These are phyloP conservation scores for Orbilia quercus DNA, from an alignment of 2,329 filamentous ascomycete species.

Conservation along the genomic window DNA sequence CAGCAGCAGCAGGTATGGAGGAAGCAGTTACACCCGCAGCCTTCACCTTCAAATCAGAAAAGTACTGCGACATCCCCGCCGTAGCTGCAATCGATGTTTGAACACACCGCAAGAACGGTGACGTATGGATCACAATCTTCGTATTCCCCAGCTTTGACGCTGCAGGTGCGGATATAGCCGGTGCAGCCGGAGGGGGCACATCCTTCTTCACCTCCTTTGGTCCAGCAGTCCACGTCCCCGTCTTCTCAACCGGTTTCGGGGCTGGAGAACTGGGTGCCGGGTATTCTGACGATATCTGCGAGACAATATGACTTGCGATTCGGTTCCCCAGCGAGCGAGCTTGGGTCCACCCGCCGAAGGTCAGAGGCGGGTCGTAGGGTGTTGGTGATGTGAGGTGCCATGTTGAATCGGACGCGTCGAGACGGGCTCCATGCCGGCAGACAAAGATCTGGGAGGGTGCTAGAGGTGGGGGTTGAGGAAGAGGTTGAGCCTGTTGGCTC, in stretches of 20 bases:
- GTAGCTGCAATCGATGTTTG: constrained; percentile 73
- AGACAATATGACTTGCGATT: constrained; percentile 77
- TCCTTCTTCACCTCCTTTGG: constrained; percentile 48
- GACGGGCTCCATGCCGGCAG: constrained; percentile 83
- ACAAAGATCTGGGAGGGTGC: constrained; percentile 59
- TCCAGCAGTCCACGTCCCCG: constrained; percentile 61
- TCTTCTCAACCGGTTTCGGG: constrained; percentile 65
- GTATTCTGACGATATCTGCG: constrained; percentile 63
- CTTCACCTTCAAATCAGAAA: constrained; percentile 43
- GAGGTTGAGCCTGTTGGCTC: constrained; percentile 26
- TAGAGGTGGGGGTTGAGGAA: constrained; percentile 16
- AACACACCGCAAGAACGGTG: constrained; percentile 91
- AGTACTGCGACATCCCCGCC: constrained; percentile 58
- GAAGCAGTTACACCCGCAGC: constrained; percentile 58
- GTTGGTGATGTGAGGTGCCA: constrained; percentile 94
- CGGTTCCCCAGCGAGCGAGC: constrained; percentile 81
- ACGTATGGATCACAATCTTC: constrained; percentile 65
- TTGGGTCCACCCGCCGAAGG: constrained; percentile 93
- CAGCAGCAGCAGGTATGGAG: constrained; percentile 41
- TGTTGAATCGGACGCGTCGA: constrained; percentile 92
- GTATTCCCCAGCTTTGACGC: constrained; percentile 73
- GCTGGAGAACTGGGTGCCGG: constrained; percentile 41
- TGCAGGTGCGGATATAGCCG: constrained; percentile 74
- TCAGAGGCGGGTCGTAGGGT: constrained; percentile 94
- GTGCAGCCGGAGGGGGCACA: constrained; percentile 1